Evolutionary conservation across 2,329 filamentous ascomycete genomes (phyloP), one percentile per base, ranked within the genome.

Genomic region (Neonectria magnoliae): DNA sequence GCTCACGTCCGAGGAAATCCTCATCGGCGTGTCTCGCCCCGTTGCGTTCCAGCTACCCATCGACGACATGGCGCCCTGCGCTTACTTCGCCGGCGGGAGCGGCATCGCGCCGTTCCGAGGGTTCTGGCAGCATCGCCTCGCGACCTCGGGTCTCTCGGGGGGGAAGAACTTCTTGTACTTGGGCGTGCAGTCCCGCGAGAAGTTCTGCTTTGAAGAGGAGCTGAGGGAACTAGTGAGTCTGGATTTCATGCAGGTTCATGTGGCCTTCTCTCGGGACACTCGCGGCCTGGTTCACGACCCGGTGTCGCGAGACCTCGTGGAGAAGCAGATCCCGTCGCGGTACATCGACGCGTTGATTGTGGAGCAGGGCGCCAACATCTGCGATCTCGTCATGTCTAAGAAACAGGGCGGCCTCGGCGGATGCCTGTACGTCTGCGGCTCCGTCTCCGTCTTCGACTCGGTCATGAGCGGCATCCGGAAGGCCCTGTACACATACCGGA

Each of bases 301-400:
- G 3, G 62, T 75, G 4, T 57, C 73, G 0, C 75, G 73, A 4
- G 83, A 85, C 52, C 78, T 87, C 5, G 76, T 86, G 1, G 84
- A 87, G 69, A 83, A 79, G 60, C 78, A 81, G 22, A 85, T 80
- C 13, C 75, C 82, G 1, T 81, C 85, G 11, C 80, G 85, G 3
- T 87, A 87, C 63, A 86, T 87, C 22, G 84, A 87, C 65, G 74
- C 78, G 1, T 69, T 86, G 4, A 86, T 87, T 25, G 77, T 83
- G 0, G 84, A 87, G 64, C 83, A 87, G 68, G 83, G 83, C 0
- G 79, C 80, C 0, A 80, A 78, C 0, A 80, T 87, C 8, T 85
- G 84, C 31, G 85, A 87, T 56, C 76, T 87, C 16, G 83, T 87
- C 57, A 87, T 87, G 84, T 84, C 82, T 0, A 87, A 86, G 76